These are phyloP conservation scores for Phytophthora ohioensis DNA, from an alignment of 352 stramenopile species.

Conservation along the genomic window DNA sequence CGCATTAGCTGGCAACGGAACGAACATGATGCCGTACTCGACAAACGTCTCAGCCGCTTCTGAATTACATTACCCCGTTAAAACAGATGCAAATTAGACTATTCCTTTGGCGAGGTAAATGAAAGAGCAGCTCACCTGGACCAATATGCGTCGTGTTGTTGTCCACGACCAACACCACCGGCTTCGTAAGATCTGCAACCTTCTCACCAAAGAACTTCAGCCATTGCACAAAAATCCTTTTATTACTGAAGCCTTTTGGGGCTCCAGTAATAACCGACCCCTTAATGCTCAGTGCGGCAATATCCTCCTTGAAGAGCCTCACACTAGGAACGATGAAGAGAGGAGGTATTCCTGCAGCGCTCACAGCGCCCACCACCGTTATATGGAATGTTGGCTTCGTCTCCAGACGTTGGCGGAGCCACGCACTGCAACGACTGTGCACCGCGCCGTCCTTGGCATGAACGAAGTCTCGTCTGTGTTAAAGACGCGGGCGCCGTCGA, in stretches of 20 bases:
- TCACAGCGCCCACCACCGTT: not conserved
- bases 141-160: constrained; percentile 6
- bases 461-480: not conserved
- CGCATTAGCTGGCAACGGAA: not conserved
- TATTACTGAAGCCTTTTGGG: not conserved
- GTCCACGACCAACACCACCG: not conserved
- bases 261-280: not conserved
- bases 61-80: not conserved
- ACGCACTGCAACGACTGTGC: constrained; percentile 2
- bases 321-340: not conserved
- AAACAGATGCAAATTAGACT: not conserved
- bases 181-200: not conserved
- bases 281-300: not conserved
- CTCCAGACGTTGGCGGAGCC: constrained; percentile 1
- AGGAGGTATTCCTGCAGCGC: not conserved
- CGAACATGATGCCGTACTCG: not conserved
- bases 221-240: not conserved
- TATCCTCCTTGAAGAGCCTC: not conserved
- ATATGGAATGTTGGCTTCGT: not conserved
- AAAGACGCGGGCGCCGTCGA: not conserved
- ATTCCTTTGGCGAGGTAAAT: not conserved
- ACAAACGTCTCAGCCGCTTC: not conserved
- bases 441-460: not conserved
- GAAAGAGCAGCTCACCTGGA: not conserved
- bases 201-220: not conserved